Evolutionary conservation across 495 filamentous ascomycete genomes (phyloP), one percentile per base, ranked within the genome.

Genomic region (Lasiosphaeria hispida): DNA sequence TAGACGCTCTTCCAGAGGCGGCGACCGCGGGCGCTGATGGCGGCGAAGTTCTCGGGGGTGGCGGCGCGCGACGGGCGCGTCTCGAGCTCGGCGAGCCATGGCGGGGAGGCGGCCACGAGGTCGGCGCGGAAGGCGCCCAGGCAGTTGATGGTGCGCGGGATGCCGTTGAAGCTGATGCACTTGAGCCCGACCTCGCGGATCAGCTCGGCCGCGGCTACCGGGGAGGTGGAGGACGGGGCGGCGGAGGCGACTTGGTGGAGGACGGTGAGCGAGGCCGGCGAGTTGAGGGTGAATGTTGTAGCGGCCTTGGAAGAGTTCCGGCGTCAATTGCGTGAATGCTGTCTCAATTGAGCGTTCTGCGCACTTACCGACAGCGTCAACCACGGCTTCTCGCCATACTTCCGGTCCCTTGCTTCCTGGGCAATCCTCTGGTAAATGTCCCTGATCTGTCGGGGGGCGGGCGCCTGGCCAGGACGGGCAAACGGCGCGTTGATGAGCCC

Each of bases 141-240:
- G 60, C 78, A 83, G 77, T 92, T 92, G 70, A 92, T 92, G 47
- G 83, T 88, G 53, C 89, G 83, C 3, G 89, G 89, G 63, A 92
- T 88, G 39, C 89, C 89, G 72, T 92, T 92, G 78, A 92, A 90
- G 43, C 82, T 83, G 67, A 92, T 91, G 70, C 88, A 91, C 69
- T 92, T 92, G 41, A 92, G 77, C 3, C 86, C 88, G 63, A 90
- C 80, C 63, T 91, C 88, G 62, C 89, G 84, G 79, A 92, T 89
- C 15, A 90, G 70, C 67, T 91, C 88, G 44, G 87, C 88, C 7
- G 81, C 79, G 39, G 77, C 72, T n/a, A 85, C 73, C 18, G 75
- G 66, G 17, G 75, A 70, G 23, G 57, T 14, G 35, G 37, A 1
- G 23, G 50, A 38, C 34, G 73, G 65, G 0, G 15, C 19, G 69